phyloP scores from a whole-genome alignment of 805 yeast genomes.

The Brettanomyces sp. region DNA sequence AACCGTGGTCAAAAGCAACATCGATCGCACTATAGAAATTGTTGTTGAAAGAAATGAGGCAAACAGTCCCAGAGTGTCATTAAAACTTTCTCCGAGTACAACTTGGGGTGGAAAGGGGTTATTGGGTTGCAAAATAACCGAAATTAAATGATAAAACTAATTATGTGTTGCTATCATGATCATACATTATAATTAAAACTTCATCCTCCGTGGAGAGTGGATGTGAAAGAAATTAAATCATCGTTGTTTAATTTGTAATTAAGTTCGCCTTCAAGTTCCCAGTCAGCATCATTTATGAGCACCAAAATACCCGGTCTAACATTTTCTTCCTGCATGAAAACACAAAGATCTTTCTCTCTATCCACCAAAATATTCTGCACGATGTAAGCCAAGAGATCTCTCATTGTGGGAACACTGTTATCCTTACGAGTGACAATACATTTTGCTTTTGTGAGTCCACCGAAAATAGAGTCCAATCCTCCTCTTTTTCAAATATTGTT shows the following conservation, averaged over 20 bases:
- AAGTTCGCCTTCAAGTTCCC: slow-evolving; percentile 92
- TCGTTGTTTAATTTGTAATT: slow-evolving; percentile 66
- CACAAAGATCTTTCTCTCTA: slow-evolving; percentile 49
- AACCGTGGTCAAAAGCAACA: slow-evolving; percentile 29
- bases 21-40: slow-evolving; percentile 13
- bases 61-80: slow-evolving; percentile 10
- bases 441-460: slow-evolving; percentile 44
- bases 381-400: slow-evolving; percentile 49
- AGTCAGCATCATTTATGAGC: slow-evolving; percentile 86
- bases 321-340: slow-evolving; percentile 73
- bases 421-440: slow-evolving; percentile 30
- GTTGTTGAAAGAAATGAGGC: slow-evolving; percentile 13
- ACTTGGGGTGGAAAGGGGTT: slow-evolving; percentile 61
- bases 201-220: slow-evolving; percentile 91
- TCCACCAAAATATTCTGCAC: slow-evolving; percentile 46
- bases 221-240: slow-evolving; percentile 79
- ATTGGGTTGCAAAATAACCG: slow-evolving; percentile 52
- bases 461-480: slow-evolving; percentile 76
- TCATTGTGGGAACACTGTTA: slow-evolving; percentile 18
- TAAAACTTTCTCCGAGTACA: slow-evolving; percentile 34
- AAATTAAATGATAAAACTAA: background rate
- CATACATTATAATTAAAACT: background rate
- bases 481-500: slow-evolving; percentile 30
- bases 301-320: slow-evolving; percentile 91
- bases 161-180: background rate